Conservation (phyloP, 805 yeast species). For the Kockiozyma suomiensis region DNA sequence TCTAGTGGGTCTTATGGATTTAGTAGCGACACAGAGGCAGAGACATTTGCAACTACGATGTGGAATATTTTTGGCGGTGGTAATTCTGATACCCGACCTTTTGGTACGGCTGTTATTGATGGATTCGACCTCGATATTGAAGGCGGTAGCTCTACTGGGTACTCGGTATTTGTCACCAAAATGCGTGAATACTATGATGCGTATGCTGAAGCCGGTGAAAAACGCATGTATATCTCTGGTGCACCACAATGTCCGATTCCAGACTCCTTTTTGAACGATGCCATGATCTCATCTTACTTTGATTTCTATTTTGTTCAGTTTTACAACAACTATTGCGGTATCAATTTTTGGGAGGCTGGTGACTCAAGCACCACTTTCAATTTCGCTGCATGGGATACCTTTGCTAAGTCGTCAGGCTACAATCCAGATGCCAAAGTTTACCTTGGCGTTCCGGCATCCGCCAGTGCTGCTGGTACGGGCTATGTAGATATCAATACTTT, state of each 20-base stretch:
- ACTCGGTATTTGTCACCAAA: conserved; percentile 50
- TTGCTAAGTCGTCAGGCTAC: conserved; percentile 48
- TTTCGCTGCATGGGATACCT: conserved; percentile 67
- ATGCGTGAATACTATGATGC: conserved; percentile 43
- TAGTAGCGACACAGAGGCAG: conserved; percentile 50
- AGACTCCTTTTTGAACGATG: conserved; percentile 51
- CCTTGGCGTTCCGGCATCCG: conserved; percentile 64
- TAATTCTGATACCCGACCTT: conserved; percentile 43
- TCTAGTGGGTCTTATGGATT: conserved; percentile 58
- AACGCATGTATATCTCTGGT: conserved; percentile 58
- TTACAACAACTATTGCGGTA: conserved; percentile 59
- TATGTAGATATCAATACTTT: conserved; percentile 51
- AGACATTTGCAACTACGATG: conserved; percentile 46
- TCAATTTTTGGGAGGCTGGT: conserved; percentile 28
- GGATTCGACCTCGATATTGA: conserved; percentile 72
- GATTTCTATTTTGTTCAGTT: conserved; percentile 69
- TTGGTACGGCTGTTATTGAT: conserved; percentile 61
- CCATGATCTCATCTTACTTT: conserved; percentile 49
- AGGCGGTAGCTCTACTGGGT: conserved; percentile 53
- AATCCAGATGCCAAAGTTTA: conserved; percentile 58
- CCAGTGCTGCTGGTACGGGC: conserved; percentile 59
- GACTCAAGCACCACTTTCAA: conserved; percentile 32
- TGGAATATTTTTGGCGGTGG: conserved; percentile 57
- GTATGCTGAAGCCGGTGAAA: conserved; percentile 37
- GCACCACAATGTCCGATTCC: conserved; percentile 73